Percentiles rank a stretch among this genome's conserved stretches.
Conservation (phyloP, 2,329 filamentous ascomycete species). For the Dichotomopilus funicola region DNA sequence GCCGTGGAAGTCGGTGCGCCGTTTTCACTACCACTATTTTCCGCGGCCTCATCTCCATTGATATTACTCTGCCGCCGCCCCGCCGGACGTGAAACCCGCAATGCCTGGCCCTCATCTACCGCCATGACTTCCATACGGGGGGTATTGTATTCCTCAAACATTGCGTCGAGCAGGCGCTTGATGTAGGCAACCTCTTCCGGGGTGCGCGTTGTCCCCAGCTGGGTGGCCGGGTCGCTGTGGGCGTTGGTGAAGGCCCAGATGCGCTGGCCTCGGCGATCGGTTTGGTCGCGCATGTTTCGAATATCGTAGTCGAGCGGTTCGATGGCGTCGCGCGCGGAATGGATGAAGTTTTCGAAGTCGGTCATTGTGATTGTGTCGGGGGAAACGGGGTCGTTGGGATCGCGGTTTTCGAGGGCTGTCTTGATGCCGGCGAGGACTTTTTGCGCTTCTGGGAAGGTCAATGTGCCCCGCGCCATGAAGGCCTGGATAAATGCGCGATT, state of each 20-base stretch:
- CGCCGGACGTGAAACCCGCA: slow-evolving; percentile 56
- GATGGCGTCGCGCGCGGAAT: slow-evolving; percentile 63
- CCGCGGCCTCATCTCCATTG: not conserved
- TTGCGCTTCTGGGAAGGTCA: slow-evolving; percentile 69
- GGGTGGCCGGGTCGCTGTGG: slow-evolving; percentile 75
- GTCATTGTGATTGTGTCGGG: slow-evolving; percentile 60
- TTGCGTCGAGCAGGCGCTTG: slow-evolving; percentile 78
- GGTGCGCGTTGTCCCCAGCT: slow-evolving; percentile 74
- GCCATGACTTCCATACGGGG: slow-evolving; percentile 76
- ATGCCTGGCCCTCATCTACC: slow-evolving; percentile 70
- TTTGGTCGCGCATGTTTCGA: slow-evolving; percentile 65
- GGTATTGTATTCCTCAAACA: slow-evolving; percentile 87
- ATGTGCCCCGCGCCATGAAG: slow-evolving; percentile 68
- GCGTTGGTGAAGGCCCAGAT: slow-evolving; percentile 84
- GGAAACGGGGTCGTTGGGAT: slow-evolving; percentile 33
- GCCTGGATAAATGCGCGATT: slow-evolving; percentile 90
- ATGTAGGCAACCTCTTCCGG: slow-evolving; percentile 86
- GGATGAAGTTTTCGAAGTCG: slow-evolving; percentile 62
- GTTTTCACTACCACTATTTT: slow-evolving; percentile 15
- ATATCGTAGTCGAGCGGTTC: slow-evolving; percentile 85
- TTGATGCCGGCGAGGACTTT: slow-evolving; percentile 71
- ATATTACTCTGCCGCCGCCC: slow-evolving; percentile 25
- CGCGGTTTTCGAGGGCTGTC: slow-evolving; percentile 37
- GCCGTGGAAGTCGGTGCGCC: slow-evolving; percentile 29
- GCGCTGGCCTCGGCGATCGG: slow-evolving; percentile 46